Evolutionary conservation across 2,329 filamentous ascomycete genomes (phyloP).

Genomic region (Beauveria pseudobassiana): DNA sequence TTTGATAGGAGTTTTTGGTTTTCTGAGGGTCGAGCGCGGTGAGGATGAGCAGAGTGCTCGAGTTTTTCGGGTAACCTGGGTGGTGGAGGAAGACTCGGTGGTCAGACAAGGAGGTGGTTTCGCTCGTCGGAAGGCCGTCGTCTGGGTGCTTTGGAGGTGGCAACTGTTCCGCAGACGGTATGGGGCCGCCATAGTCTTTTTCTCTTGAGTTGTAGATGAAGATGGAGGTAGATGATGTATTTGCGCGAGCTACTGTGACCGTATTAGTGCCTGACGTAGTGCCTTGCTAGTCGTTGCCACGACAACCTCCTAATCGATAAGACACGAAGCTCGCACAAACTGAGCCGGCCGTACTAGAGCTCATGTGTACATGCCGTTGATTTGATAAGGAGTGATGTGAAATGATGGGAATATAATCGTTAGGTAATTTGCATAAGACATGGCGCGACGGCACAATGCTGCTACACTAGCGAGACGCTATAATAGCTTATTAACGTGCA

Average conservation of each 20-base stretch:
- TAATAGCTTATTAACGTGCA: too few species aligned
- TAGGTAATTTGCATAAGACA: too few species aligned
- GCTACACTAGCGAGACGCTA: too few species aligned
- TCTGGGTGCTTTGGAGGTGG: not conserved
- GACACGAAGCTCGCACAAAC: not conserved
- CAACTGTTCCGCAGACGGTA: not conserved
- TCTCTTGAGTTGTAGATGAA: not conserved
- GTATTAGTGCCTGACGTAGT: not conserved
- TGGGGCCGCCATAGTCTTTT: not conserved
- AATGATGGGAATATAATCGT: too few species aligned
- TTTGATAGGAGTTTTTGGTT: not conserved
- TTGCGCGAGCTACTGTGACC: not conserved
- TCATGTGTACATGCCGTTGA: too few species aligned
- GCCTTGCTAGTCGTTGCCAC: not conserved
- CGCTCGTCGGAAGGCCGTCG: not conserved
- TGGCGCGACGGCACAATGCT: too few species aligned
- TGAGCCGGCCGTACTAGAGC: not conserved
- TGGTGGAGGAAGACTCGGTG: not conserved
- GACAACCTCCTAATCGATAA: not conserved
- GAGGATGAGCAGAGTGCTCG: not conserved
- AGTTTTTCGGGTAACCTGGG: not conserved
- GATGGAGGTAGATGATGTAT: not conserved
- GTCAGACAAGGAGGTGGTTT: not conserved
- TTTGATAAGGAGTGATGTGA: too few species aligned
- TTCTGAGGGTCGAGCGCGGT: not conserved